Evolutionary conservation across 768 basidiomycete genomes (phyloP).

Genomic region (Amanita phalloides): DNA sequence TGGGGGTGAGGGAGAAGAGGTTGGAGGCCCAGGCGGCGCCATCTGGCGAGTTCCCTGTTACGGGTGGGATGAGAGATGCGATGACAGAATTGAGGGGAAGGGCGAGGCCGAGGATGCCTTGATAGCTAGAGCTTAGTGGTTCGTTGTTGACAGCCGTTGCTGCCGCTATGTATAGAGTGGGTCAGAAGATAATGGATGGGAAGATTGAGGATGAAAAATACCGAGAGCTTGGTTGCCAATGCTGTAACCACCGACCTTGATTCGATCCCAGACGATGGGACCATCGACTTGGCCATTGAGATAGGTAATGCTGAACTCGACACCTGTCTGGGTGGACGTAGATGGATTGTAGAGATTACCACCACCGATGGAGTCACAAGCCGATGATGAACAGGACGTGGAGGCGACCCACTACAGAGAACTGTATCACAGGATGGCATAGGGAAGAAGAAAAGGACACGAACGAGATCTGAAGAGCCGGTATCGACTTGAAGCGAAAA

Average conservation of each 20-base stretch:
- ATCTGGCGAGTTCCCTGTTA: slow-evolving; percentile 38
- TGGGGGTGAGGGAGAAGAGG: slow-evolving; percentile 57
- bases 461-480: slow-evolving; percentile 71
- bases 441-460: slow-evolving; percentile 13
- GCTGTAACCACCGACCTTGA: slow-evolving; percentile 52
- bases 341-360: slow-evolving; percentile 45
- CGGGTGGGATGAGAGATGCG: slow-evolving; percentile 35
- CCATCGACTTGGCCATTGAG: slow-evolving; percentile 49
- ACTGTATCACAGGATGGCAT: not conserved
- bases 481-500: slow-evolving; percentile 69
- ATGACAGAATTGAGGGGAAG: slow-evolving; percentile 68
- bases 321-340: slow-evolving; percentile 29
- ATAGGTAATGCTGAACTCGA: slow-evolving; percentile 42
- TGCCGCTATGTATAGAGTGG: slow-evolving; percentile 32
- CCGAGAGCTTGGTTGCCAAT: slow-evolving; percentile 64
- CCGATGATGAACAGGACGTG: slow-evolving; percentile 43
- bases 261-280: slow-evolving; percentile 58
- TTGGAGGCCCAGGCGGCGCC: slow-evolving; percentile 64
- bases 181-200: not conserved
- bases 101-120: slow-evolving; percentile 66
- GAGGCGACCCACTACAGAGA: slow-evolving; percentile 62
- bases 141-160: slow-evolving; percentile 44
- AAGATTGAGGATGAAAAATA: slow-evolving; percentile 14
- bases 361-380: slow-evolving; percentile 29
- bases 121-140: slow-evolving; percentile 44